Evolutionary conservation across 345 rosid species (phyloP).

Genomic region (Salix udensis): DNA sequence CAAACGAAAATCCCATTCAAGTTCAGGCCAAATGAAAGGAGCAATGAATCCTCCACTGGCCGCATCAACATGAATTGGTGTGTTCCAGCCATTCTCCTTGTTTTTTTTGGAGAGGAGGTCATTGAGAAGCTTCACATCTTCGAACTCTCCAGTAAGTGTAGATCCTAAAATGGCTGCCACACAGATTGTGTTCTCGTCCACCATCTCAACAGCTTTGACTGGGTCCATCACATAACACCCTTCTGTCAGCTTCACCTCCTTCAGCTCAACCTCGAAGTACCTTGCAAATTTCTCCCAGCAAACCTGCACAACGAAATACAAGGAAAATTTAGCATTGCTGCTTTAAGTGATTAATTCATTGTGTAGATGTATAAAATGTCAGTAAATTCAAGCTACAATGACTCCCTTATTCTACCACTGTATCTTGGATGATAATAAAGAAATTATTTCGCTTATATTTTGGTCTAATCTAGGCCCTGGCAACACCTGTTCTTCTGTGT

Average conservation of each 20-base stretch:
- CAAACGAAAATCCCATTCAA: constrained; percentile 20
- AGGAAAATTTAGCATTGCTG: neutral
- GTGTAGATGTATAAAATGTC: no score
- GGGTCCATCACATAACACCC: constrained; percentile 13
- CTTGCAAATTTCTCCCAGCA: constrained; percentile 20
- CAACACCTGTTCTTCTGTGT: neutral
- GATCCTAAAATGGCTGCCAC: constrained; percentile 13
- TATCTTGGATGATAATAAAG: no score
- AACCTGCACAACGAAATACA: neutral
- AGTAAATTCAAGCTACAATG: neutral
- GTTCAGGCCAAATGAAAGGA: constrained; percentile 15
- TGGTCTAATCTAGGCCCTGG: no score
- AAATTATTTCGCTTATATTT: no score
- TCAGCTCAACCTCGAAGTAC: constrained; percentile 18
- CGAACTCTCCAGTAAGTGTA: constrained; percentile 13
- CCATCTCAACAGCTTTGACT: constrained; percentile 12
- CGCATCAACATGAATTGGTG: constrained; percentile 19
- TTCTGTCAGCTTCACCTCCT: constrained; percentile 14
- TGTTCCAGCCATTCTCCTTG: constrained; percentile 8
- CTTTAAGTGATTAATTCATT: neutral
- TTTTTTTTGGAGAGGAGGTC: constrained; percentile 13
- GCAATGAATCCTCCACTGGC: constrained; percentile 24
- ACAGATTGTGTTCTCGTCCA: constrained; percentile 17
- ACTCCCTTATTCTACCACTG: neutral
- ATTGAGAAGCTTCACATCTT: constrained; percentile 14